Percentiles rank a stretch among this genome's conserved stretches.
Conservation (phyloP, 305 asterid species). For the Rubia balearica region DNA sequence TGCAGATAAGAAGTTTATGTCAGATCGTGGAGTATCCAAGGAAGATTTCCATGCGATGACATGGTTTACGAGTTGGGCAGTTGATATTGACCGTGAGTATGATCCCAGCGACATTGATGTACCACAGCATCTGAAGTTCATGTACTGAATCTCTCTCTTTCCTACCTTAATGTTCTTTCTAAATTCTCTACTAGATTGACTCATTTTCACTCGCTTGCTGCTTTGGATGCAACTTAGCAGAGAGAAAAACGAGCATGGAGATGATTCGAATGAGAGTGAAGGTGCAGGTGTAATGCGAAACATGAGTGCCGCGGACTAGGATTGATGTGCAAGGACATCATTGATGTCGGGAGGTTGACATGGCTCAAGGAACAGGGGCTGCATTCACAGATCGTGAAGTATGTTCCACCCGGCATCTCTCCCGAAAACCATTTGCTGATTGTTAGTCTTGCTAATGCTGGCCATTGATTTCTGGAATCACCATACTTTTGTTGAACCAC, state of each 20-base stretch:
- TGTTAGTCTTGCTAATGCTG: conserved; percentile 23
- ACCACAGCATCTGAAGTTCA: conserved; percentile 33
- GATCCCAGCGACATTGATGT: conserved; percentile 37
- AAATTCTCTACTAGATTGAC: neutral
- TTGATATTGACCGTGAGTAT: conserved; percentile 78
- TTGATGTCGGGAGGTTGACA: conserved; percentile 62
- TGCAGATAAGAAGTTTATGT: conserved; percentile 65
- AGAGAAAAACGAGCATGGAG: conserved; percentile 27
- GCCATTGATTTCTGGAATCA: neutral
- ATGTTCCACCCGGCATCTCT: conserved; percentile 59
- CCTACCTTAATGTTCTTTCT: neutral
- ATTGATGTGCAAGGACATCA: conserved; percentile 89
- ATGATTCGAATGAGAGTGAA: conserved; percentile 27
- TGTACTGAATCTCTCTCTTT: conserved; percentile 25
- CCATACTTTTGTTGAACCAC: neutral
- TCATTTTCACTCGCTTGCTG: neutral
- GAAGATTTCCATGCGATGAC: conserved; percentile 78
- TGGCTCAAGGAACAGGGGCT: conserved; percentile 58
- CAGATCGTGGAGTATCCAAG: conserved; percentile 53
- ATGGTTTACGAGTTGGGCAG: conserved; percentile 99
- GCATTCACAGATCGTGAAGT: conserved; percentile 55
- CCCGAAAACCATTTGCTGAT: conserved; percentile 81
- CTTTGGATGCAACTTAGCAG: conserved; percentile 25
- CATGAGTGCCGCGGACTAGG: conserved; percentile 63
- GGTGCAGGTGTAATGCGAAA: conserved; percentile 53